Base-by-base conservation (phyloP, 1,284 basidiomycete genomes). In the Ceratobasidium sp. region DNA sequence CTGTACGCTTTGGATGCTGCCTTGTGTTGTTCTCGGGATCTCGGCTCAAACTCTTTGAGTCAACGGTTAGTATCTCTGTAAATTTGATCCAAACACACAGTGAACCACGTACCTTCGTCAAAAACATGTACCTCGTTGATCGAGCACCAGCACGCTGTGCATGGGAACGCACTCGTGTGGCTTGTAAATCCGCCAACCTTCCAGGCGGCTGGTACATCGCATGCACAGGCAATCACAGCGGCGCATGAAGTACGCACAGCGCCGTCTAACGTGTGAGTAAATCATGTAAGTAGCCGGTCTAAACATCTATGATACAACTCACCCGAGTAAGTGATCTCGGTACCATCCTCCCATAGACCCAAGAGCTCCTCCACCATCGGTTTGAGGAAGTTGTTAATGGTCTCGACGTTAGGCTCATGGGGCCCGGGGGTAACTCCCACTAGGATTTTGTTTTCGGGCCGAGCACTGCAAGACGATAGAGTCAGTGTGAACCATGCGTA, bases 371-470 rank as follows among this genome's bases (percentile, higher is more conserved):
- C 12, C 17, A 66, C 64, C 64, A 66, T 66, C n/a, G 64, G 64
- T 12, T 66, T 46, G 4, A 66, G 42, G 17, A 66, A 66, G 40
- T 66, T 15, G n/a, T 66, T 44, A 15, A 66, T 66, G 13, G 64
- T 66, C 3, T 66, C 42, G n/a, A 66, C 64, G 44, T 66, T 66
- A 20, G 64, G 64, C 64, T 66, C 40, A 26, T 66, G 64, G 42
- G 64, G 64, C 4, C 64, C 64, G 4, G 64, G 64, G 13, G 23
- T 46, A 42, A 66, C 64, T n/a, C 64, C 64, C n/a, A 66, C 64
- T 6, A 66, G n/a, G 7, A 66, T 66, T 23, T 66, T 66, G 42
- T 66, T 66, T 46, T 66, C 64, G 17, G 64, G 64, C 5, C 64
- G 64, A 1, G 12, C 42, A 13, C 64, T 66, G 17, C 13, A 46